Percentiles rank a stretch among this genome's conserved stretches.
phyloP scores from a whole-genome alignment of 495 filamentous ascomycete species.

The Chaetomium fimeti region DNA sequence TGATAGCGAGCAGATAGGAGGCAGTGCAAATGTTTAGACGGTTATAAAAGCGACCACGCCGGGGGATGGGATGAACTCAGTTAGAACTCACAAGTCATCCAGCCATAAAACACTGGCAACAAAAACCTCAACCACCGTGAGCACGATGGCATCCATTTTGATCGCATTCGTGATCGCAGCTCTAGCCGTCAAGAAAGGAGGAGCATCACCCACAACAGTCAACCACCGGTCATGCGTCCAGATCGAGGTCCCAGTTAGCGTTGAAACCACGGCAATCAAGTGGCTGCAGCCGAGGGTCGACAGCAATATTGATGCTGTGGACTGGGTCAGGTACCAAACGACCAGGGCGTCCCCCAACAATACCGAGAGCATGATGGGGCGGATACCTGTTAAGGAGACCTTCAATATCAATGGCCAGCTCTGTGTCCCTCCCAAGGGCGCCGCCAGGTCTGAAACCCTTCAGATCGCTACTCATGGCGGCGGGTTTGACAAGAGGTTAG shows the following conservation, averaged over 20 bases:
- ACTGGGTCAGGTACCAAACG: neutral
- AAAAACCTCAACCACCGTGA: neutral
- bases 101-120: neutral
- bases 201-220: neutral
- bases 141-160: neutral
- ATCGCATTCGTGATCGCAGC: neutral
- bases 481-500: conserved; percentile 1
- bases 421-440: neutral
- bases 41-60: neutral
- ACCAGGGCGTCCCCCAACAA: neutral
- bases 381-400: neutral
- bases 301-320: neutral
- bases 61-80: neutral
- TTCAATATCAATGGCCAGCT: conserved; percentile 1
- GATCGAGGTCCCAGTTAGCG: neutral
- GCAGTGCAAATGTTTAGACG: neutral
- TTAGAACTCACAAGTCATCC: neutral
- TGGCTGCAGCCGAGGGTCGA: conserved; percentile 1
- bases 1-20: neutral
- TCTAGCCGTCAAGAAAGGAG: neutral
- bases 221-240: neutral
- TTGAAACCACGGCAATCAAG: neutral
- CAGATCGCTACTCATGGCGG: neutral
- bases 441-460: neutral
- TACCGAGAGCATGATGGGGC: neutral